Evolutionary conservation across 192 early-diverging fungal genomes (phyloP), one percentile per base, ranked within the genome.

Genomic region (Coemansia aciculifera): DNA sequence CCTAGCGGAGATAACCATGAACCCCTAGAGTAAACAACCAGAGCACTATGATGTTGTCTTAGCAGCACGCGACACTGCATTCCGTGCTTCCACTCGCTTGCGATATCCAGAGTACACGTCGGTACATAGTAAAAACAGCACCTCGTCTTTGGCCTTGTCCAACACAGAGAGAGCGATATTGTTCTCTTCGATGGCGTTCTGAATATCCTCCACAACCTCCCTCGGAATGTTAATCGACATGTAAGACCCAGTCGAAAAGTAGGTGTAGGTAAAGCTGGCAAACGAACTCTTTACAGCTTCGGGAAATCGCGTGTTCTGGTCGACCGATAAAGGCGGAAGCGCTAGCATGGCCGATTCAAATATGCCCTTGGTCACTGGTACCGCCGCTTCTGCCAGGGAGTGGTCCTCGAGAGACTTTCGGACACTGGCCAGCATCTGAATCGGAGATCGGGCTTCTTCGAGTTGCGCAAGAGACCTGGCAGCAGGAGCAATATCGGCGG

Each of bases 141-240:
- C 78, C 48, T 81, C 78, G 37, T 81, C 78, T 34, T 81, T 81
- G 62, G 78, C 78, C 19, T 54, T 57, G 51, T 81, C 78, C n/a
- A 81, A 59, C 4, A 70, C 59, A 3, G 78, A 81, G 32, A 81
- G 59, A 8, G 46, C n/a, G 31, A 81, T 64, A 15, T 60, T 70
- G 67, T 51, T 72, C 24, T 59, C 49, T n/a, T 73, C 69, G 2
- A 75, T 49, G 2, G 78, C 73, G 3, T 12, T 39, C 8, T 75
- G 78, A 2, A 81, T 70, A 3, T 67, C 46, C 3, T 65, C 67
- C 9, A 73, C 54, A 2, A 75, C 52, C 1, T 64, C 64, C 29
- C 36, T 52, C 5, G 78, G 78, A 9, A 81, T 73, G 61, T 71
- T 73, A 27, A 75, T 67, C 11, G 74, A 66, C 73, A 70, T 73